A percentile compares a stretch with the other conserved stretches of the same genome.
Conservation (phyloP, 768 basidiomycete genomes). For the Boletales sp. region DNA sequence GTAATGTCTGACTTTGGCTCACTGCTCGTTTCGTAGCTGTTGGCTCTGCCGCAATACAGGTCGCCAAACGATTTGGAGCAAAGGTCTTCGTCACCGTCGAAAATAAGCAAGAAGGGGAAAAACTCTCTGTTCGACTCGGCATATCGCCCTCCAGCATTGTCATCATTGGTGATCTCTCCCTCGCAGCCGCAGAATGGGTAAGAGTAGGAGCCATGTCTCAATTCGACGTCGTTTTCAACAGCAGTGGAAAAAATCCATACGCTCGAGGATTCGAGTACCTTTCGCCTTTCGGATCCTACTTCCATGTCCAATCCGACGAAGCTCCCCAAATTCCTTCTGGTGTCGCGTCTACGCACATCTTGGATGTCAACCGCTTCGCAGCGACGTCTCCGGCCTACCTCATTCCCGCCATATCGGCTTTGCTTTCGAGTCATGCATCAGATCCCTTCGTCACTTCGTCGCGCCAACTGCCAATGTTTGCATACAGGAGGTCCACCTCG, state of each 20-base stretch:
- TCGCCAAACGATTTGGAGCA: slow-evolving; percentile 19
- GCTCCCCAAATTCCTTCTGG: slow-evolving; percentile 16
- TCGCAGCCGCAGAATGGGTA: slow-evolving; percentile 10
- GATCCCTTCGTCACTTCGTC: slow-evolving; percentile 10
- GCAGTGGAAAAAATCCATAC: slow-evolving; percentile 11
- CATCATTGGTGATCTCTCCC: slow-evolving; percentile 10
- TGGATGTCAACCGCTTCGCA: slow-evolving; percentile 22
- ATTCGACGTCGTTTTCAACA: slow-evolving; percentile 26
- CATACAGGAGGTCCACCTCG: slow-evolving; percentile 1
- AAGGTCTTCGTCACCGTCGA: slow-evolving; percentile 22
- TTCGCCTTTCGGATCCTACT: slow-evolving; percentile 23
- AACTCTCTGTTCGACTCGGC: slow-evolving; percentile 10
- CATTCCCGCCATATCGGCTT: slow-evolving; percentile 11
- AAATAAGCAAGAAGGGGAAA: slow-evolving; percentile 10
- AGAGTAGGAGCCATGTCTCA: slow-evolving; percentile 10
- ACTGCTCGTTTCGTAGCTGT: slow-evolving; percentile 9
- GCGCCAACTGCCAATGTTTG: slow-evolving; percentile 8
- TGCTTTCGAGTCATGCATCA: slow-evolving; percentile 18
- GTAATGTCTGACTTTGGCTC: not conserved
- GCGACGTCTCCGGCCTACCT: slow-evolving; percentile 18
- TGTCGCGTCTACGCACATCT: slow-evolving; percentile 11
- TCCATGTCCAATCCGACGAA: slow-evolving; percentile 20
- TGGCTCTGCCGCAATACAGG: slow-evolving; percentile 25
- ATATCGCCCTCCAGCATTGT: slow-evolving; percentile 10
- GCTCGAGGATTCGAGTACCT: slow-evolving; percentile 17